phyloP scores from a whole-genome alignment of 345 rosid genomes.

The Schrenkiella parvula region DNA sequence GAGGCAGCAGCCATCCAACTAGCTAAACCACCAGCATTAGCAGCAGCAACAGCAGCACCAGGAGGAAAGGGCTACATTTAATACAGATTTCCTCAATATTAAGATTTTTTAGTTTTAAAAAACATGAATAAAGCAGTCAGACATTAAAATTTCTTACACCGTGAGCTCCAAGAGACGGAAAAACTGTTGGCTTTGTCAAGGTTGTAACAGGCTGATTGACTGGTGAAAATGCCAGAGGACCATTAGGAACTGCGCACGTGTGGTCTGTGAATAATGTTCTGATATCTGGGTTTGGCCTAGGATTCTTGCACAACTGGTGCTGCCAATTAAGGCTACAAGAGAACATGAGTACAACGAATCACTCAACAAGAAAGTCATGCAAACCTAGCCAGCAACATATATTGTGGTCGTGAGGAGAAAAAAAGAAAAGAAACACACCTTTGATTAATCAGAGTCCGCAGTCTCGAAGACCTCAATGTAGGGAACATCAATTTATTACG shows the following conservation, averaged over 20 bases:
- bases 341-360: constrained; percentile 16
- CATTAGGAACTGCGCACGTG: constrained; percentile 60
- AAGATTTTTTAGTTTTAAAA: not conserved
- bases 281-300: constrained; percentile 74
- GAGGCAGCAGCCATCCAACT: constrained; percentile 73
- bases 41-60: constrained; percentile 45
- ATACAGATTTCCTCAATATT: constrained; percentile 7
- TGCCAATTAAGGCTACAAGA: constrained; percentile 77
- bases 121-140: constrained; percentile 2
- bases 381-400: not conserved
- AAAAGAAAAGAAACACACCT: constrained; percentile 46
- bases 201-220: constrained; percentile 55
- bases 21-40: constrained; percentile 53
- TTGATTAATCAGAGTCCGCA: constrained; percentile 79
- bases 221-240: constrained; percentile 64
- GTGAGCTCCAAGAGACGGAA: constrained; percentile 59
- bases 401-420: not conserved
- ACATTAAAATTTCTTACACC: constrained; percentile 48
- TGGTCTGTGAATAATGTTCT: constrained; percentile 80
- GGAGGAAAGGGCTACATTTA: constrained; percentile 70
- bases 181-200: constrained; percentile 61
- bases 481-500: constrained; percentile 75
- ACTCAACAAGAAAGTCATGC: not conserved
- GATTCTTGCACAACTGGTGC: constrained; percentile 86
- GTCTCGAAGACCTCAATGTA: constrained; percentile 59